These are phyloP conservation scores for Phytophthora meadii DNA, from an alignment of 352 stramenopile species.

Conservation along the genomic window DNA sequence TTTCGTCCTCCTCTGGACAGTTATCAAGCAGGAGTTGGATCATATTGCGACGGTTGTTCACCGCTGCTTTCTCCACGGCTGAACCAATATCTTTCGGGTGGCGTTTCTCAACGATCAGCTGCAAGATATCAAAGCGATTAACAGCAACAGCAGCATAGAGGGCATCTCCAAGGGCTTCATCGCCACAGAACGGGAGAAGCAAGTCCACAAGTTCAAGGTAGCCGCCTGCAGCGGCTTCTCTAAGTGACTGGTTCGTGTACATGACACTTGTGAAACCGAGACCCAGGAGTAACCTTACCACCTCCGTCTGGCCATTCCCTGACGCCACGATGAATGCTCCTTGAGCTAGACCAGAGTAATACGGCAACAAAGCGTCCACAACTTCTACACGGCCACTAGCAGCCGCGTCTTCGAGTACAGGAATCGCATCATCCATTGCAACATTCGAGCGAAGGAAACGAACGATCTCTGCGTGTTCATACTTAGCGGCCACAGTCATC, in stretches of 20 bases:
- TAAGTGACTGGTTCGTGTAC: constrained; percentile 22
- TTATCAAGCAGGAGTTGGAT: constrained; percentile 18
- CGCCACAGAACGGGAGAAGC: constrained; percentile 19
- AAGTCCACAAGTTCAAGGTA: constrained; percentile 12
- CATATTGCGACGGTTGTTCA: constrained; percentile 12
- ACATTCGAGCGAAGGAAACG: constrained; percentile 15
- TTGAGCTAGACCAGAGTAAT: constrained; percentile 23
- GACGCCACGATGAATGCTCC: constrained; percentile 22
- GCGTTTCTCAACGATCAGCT: constrained; percentile 18
- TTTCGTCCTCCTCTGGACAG: constrained; percentile 13
- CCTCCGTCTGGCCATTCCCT: constrained; percentile 11
- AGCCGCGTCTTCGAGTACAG: constrained; percentile 9
- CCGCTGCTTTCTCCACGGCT: constrained; percentile 13
- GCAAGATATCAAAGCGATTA: constrained; percentile 16
- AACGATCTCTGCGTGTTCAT: constrained; percentile 11
- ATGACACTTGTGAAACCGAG: constrained; percentile 16
- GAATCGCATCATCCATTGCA: constrained; percentile 12
- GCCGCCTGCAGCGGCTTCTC: constrained; percentile 13
- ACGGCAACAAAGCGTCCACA: constrained; percentile 9
- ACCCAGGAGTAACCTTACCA: constrained; percentile 7
- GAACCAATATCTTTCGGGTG: constrained; percentile 17
- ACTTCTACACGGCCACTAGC: constrained; percentile 12
- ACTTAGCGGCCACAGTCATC: constrained; percentile 10
- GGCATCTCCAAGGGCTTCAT: constrained; percentile 12
- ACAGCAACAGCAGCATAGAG: constrained; percentile 3